Evolutionary conservation across 768 basidiomycete species (phyloP), one percentile per base, ranked within the genome.

Genomic region (Porphyrellus cyaneotinctus): DNA sequence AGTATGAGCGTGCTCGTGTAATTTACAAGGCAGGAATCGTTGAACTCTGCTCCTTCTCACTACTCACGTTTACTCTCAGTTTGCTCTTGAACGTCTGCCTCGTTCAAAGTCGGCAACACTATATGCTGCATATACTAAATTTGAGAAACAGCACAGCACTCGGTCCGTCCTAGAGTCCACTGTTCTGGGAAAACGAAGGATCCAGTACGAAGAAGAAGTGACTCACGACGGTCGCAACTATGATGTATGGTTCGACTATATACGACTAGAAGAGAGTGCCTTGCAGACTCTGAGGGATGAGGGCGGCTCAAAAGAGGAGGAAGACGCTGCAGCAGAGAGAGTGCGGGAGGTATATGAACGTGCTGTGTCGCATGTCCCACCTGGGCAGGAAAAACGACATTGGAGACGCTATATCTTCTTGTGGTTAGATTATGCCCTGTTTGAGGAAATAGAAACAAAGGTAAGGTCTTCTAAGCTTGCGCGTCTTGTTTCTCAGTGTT

Each of bases 161-260:
- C 84, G 91, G 7, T 79, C 82, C 5, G 86, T 91, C 0, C 82
- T 99, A 23, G 95, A 97, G 68, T 81, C 84, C 36, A 99, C 97
- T 8, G 95, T 99, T 0, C 80, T 97, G 0, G 95, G 95, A 30
- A 99, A 97, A 69, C 85, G 97, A n/a, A 82, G 97, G 35, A 97
- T 99, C 51, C 94, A 98, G 63, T 98, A 99, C 64, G 97, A 99
- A 66, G 97, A 99, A 58, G 97, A 99, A 70, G 72, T 98, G 2
- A 68, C 84, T 11, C 88, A 95, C 52, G 93, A 98, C 58, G 86
- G 91, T 1, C 83, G 87, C 38, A 97, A 97, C 68, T 99, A 97
- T 65, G 97, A 98, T 68, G 87, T 88, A 0, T 99, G 97, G 97
- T 97, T 99, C 65, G 97, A 98, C 64, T 95, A 95, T 61, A 82